Evolutionary conservation across 169 alveolate species (phyloP).

Genomic region (Cyclospora cayetanensis): DNA sequence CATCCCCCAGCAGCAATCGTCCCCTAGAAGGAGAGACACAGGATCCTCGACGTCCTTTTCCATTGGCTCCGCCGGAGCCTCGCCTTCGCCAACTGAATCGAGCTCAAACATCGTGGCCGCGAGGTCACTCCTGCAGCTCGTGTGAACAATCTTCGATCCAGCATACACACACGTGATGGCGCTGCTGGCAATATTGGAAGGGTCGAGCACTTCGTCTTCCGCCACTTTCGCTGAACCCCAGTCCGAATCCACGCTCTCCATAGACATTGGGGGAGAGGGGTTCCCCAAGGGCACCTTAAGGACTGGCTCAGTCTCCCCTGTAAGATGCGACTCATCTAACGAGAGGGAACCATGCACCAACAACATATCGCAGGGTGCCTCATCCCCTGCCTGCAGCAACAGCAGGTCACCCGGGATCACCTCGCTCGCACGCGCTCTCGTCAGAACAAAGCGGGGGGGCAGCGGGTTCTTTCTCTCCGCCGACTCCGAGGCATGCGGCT

Average conservation of each 20-base stretch:
- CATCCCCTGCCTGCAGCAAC: conserved; percentile 37
- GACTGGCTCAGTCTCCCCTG: conserved; percentile 51
- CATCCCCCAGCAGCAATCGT: conserved; percentile 61
- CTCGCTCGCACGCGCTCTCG: background rate
- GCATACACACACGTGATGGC: background rate
- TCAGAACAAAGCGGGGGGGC: background rate
- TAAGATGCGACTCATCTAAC: conserved; percentile 46
- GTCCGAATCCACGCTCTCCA: background rate
- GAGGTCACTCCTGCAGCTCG: background rate
- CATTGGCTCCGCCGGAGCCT: background rate
- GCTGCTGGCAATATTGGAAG: background rate
- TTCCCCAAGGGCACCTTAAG: background rate
- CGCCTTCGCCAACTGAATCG: background rate
- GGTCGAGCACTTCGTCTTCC: background rate
- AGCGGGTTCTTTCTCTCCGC: background rate
- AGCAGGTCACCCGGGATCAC: conserved; percentile 50
- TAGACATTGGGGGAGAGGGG: background rate
- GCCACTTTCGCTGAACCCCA: background rate
- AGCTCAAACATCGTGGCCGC: background rate
- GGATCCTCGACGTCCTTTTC: background rate
- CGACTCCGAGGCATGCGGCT: background rate
- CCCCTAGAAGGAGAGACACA: background rate
- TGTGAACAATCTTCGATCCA: background rate
- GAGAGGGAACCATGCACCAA: conserved; percentile 55
- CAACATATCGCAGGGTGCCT: conserved; percentile 34